Evolutionary conservation across 108 stramenopile species (phyloP), one percentile per base, ranked within the genome.

Genomic region (Fragilariopsis cylindrus): DNA sequence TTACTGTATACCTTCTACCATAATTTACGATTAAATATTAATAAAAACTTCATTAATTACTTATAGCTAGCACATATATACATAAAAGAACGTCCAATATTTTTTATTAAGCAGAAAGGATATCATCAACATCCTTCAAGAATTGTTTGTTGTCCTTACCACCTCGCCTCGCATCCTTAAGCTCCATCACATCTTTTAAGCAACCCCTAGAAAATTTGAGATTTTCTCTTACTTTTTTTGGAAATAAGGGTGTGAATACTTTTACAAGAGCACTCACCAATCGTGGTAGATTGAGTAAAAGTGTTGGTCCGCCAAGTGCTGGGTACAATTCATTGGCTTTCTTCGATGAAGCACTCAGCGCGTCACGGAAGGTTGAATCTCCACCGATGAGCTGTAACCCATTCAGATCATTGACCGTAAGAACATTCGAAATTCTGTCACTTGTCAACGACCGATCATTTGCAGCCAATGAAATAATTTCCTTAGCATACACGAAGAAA

Each of bases 221-320:
- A 42, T 86, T 81, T 58, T 78, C 67, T 42, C 79, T 80, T 4
- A 95, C 93, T 48, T 73, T 81, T 19, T 57, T 21, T 4, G 94
- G 90, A 77, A 95, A 92, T 39, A 95, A 73, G 13, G 94, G 94
- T 12, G 87, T 95, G 64, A 95, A 92, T 8, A 95, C 49, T 65
- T 88, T 90, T 16, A 89, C 90, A 41, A 95, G 56, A 11, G 85
- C 89, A 40, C 76, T 70, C 56, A 92, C 67, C 19, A 95, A 58
- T 3, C 7, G 48, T 16, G 94, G 94, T 16, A 90, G 83, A 82
- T 95, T 95, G 52, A 92, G 70, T 53, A 95, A 57, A 42, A 95
- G 75, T 41, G 91, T 90, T 7, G 90, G 90, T 39, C 94, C 91
- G 50, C 30, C 73, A 4, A 91, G 66, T 21, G 76, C 69, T 1